Conservation (phyloP, 176 grass and related monocot species). For the Lolium rigidum region DNA sequence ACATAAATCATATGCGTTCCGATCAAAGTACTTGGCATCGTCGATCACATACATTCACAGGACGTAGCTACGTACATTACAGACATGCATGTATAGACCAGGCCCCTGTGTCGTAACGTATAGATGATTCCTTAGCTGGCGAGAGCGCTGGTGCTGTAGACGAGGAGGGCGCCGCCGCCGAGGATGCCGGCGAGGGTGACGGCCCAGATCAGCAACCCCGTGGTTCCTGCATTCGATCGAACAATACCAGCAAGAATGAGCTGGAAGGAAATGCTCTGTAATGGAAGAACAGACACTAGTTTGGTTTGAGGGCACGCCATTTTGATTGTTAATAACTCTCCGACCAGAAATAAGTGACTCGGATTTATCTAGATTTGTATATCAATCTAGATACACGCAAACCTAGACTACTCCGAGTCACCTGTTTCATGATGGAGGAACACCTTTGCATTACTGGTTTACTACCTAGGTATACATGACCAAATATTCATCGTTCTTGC, state of each 20-base stretch:
- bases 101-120: constrained; percentile 20
- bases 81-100: constrained; percentile 9
- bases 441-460: no score
- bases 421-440: no score
- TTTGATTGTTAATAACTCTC: no score
- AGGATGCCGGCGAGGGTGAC: constrained; percentile 82
- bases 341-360: no score
- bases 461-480: no score
- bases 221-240: constrained; percentile 56
- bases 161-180: constrained; percentile 83
- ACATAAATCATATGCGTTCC: constrained; percentile 23
- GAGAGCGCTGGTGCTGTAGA: constrained; percentile 96
- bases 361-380: no score
- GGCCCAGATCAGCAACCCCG: constrained; percentile 97
- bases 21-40: constrained; percentile 5
- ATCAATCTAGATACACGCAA: no score
- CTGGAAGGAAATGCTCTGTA: not conserved
- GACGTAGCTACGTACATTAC: not conserved
- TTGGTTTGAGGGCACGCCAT: not conserved
- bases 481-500: not conserved
- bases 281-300: not conserved
- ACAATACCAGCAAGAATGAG: not conserved
- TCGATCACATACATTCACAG: constrained; percentile 20
- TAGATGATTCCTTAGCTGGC: constrained; percentile 53
- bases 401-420: no score